Conservation (phyloP, 1,284 basidiomycete genomes). For the Boletus mariae region DNA sequence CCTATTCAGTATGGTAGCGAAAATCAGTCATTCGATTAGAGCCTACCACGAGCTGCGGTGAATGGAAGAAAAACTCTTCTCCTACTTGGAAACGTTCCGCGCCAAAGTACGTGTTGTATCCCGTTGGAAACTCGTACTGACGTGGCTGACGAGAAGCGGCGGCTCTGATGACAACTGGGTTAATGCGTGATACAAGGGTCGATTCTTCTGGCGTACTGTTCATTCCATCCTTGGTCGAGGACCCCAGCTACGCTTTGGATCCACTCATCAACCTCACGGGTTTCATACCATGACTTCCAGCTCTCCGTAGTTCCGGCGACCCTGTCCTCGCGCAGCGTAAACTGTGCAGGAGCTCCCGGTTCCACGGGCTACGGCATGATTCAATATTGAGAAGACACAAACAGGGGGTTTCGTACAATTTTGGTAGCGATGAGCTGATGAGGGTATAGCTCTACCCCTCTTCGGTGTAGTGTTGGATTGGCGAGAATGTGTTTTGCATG, state of each 20-base stretch:
- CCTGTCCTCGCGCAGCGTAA: constrained; percentile 72
- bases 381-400: constrained; percentile 1
- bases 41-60: constrained; percentile 71
- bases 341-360: constrained; percentile 56
- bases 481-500: constrained; percentile 66
- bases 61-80: constrained; percentile 88
- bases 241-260: constrained; percentile 86
- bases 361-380: constrained; percentile 54
- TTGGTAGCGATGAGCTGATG: constrained; percentile 88
- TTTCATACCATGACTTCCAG: constrained; percentile 83
- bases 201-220: constrained; percentile 52
- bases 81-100: constrained; percentile 81
- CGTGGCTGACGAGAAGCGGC: constrained; percentile 52
- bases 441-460: constrained; percentile 63
- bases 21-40: background rate
- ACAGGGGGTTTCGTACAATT: constrained; percentile 34
- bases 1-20: constrained; percentile 6
- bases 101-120: constrained; percentile 85
- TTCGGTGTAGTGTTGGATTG: constrained; percentile 45
- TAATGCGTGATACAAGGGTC: constrained; percentile 1
- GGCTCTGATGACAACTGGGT: constrained; percentile 36
- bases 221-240: constrained; percentile 84
- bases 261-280: constrained; percentile 89
- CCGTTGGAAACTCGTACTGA: constrained; percentile 95
- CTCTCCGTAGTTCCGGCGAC: constrained; percentile 69